Conservation (phyloP, 2,329 filamentous ascomycete species). For the Xylaria sp. region DNA sequence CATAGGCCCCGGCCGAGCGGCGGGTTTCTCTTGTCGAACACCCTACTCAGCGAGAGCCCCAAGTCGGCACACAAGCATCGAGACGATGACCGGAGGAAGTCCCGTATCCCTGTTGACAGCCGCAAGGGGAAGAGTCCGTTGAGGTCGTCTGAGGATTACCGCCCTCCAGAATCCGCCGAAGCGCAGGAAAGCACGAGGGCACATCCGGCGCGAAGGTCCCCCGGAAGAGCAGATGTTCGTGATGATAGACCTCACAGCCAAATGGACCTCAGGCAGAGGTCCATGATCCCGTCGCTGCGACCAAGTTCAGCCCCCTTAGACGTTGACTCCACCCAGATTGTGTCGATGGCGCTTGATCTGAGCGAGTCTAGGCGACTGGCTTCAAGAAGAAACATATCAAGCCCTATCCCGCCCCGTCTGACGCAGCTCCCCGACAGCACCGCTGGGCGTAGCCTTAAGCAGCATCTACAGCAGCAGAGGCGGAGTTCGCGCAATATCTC, state of each 20-base stretch:
- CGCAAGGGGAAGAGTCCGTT: slow-evolving; percentile 46
- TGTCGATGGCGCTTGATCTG: slow-evolving; percentile 89
- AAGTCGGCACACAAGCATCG: slow-evolving; percentile 38
- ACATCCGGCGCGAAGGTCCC: slow-evolving; percentile 34
- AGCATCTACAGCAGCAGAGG: slow-evolving; percentile 78
- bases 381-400: slow-evolving; percentile 66
- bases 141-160: slow-evolving; percentile 36
- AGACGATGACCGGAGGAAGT: slow-evolving; percentile 49
- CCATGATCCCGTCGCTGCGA: slow-evolving; percentile 44
- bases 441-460: slow-evolving; percentile 69
- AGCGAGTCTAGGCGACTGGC: slow-evolving; percentile 81
- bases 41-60: slow-evolving; percentile 48
- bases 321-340: slow-evolving; percentile 86
- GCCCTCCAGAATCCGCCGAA: slow-evolving; percentile 26
- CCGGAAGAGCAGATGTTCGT: slow-evolving; percentile 28
- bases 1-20: slow-evolving; percentile 60
- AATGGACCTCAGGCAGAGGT: slow-evolving; percentile 41
- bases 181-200: slow-evolving; percentile 32
- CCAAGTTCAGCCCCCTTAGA: slow-evolving; percentile 59
- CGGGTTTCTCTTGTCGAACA: slow-evolving; percentile 63
- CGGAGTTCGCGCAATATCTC: slow-evolving; percentile 70
- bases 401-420: slow-evolving; percentile 61
- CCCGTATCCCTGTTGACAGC: slow-evolving; percentile 47
- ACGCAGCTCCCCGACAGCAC: slow-evolving; percentile 64
- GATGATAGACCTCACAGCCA: slow-evolving; percentile 45